Evolutionary conservation across 73 alveolate genomes (phyloP).

Genomic region (Paramecium pentaurelia): DNA sequence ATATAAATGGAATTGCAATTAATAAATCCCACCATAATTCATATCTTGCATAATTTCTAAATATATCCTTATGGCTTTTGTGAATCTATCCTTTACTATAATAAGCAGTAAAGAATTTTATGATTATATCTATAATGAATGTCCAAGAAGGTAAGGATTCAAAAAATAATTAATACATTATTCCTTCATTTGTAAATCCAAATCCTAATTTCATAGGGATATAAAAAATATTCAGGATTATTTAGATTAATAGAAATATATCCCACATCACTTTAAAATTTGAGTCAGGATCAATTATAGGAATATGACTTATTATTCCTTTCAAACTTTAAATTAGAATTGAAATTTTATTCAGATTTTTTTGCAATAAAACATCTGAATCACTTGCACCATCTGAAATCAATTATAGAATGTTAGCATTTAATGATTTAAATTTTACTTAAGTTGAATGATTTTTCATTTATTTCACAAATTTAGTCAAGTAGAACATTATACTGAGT

Average conservation of each 20-base stretch:
- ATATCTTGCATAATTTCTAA: not conserved
- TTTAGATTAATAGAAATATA: not conserved
- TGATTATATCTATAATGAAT: not conserved
- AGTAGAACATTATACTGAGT: not conserved
- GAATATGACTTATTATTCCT: not conserved
- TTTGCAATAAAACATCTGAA: not conserved
- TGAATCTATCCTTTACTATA: not conserved
- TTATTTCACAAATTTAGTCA: not conserved
- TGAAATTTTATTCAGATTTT: not conserved
- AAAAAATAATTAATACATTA: not conserved
- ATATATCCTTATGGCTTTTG: not conserved
- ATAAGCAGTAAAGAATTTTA: not conserved
- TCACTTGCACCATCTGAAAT: slow-evolving; percentile 21
- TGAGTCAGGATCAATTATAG: not conserved
- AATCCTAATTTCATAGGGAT: slow-evolving; percentile 2
- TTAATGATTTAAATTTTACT: slow-evolving; percentile 2
- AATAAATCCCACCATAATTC: not conserved
- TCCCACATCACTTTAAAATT: not conserved
- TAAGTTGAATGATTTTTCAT: not conserved
- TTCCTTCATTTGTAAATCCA: not conserved
- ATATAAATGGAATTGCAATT: not conserved
- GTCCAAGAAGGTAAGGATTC: not conserved
- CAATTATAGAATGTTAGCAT: not conserved
- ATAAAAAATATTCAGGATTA: not conserved
- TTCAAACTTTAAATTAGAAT: not conserved